phyloP scores from a whole-genome alignment of 1,284 basidiomycete genomes.

The Pholiota adiposa region DNA sequence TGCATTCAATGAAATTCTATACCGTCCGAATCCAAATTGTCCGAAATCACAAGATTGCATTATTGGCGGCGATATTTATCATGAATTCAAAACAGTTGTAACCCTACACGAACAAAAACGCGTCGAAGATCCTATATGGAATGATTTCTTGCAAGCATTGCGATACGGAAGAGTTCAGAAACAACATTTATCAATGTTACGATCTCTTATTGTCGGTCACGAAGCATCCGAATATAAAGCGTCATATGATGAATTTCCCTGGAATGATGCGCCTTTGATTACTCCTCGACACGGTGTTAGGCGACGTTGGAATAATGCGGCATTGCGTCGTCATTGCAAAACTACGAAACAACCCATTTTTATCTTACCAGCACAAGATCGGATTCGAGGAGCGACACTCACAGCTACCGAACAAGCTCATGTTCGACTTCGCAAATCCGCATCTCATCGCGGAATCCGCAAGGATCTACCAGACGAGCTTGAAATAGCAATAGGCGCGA shows the following conservation, averaged over 20 bases:
- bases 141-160: slow-evolving; percentile 20
- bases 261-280: slow-evolving; percentile 34
- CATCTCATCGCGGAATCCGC: slow-evolving; percentile 14
- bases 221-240: slow-evolving; percentile 21
- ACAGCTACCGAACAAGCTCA: neutral
- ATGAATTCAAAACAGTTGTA: slow-evolving; percentile 36
- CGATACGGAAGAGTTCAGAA: slow-evolving; percentile 26
- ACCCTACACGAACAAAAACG: slow-evolving; percentile 29
- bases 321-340: slow-evolving; percentile 20
- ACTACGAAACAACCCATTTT: slow-evolving; percentile 20
- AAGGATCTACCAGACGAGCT: slow-evolving; percentile 14
- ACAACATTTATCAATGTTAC: too few relatives aligned
- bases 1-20: slow-evolving; percentile 25
- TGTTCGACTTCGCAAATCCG: slow-evolving; percentile 4
- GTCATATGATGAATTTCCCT: slow-evolving; percentile 23
- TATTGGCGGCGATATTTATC: slow-evolving; percentile 31
- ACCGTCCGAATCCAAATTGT: slow-evolving; percentile 3
- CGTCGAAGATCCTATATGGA: slow-evolving; percentile 31
- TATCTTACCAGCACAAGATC: slow-evolving; percentile 29
- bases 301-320: slow-evolving; percentile 34
- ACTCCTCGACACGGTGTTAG: slow-evolving; percentile 40
- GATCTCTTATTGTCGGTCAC: too few relatives aligned
- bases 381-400: neutral
- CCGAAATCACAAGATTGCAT: too few relatives aligned
- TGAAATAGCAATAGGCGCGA: slow-evolving; percentile 28